phyloP scores from a whole-genome alignment of 2,329 filamentous ascomycete genomes.

The Aspergillus spinulosporus region DNA sequence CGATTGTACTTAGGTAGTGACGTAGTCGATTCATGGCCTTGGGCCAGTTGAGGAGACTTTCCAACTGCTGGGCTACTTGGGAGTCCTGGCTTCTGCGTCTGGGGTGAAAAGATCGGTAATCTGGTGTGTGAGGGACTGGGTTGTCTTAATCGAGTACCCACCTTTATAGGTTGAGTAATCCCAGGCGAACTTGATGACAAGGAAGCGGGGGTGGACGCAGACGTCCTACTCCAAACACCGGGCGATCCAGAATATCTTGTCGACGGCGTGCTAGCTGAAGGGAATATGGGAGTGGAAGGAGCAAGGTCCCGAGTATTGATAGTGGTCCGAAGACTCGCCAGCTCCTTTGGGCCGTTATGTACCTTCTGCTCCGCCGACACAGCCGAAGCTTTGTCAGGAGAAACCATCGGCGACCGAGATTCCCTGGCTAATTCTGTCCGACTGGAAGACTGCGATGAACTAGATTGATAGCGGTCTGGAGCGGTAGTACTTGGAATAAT shows the following conservation, averaged over 20 bases:
- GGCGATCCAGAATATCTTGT: conserved; percentile 50
- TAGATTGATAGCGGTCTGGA: conserved; percentile 21
- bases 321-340: conserved; percentile 40
- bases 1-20: conserved; percentile 8
- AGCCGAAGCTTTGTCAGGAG: conserved; percentile 19
- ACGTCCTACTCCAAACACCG: conserved; percentile 48
- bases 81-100: conserved; percentile 22
- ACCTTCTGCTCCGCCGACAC: conserved; percentile 20
- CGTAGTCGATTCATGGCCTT: conserved; percentile 14
- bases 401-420: conserved; percentile 18
- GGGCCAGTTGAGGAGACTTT: conserved; percentile 18
- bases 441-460: conserved; percentile 15
- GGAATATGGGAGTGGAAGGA: conserved; percentile 40
- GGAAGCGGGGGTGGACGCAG: conserved; percentile 52
- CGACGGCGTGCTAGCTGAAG: conserved; percentile 46
- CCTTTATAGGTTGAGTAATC: conserved; percentile 43
- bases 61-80: conserved; percentile 23
- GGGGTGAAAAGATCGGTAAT: conserved; percentile 33
- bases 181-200: conserved; percentile 52
- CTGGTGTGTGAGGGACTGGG: conserved; percentile 41
- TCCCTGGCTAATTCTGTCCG: conserved; percentile 16
- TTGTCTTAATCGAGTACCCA: conserved; percentile 37
- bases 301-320: conserved; percentile 39
- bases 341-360: conserved; percentile 36
- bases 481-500: conserved; percentile 31